Percentiles rank a stretch among this genome's conserved stretches.
Conservation (phyloP, 2,329 filamentous ascomycete species). For the Arthrocladium fulminans region DNA sequence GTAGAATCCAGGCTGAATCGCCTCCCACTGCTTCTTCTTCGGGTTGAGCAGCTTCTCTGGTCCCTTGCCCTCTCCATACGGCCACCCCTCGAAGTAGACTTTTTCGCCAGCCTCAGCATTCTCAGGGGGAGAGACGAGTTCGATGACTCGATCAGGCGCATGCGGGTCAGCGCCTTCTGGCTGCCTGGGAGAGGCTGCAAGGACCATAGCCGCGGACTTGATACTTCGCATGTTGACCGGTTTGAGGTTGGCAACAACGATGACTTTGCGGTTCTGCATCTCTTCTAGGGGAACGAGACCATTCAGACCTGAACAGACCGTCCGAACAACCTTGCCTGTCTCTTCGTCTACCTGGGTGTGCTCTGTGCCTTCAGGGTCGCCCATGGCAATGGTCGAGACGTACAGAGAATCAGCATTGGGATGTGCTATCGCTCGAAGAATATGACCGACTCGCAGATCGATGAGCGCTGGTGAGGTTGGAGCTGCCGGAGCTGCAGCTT, state of each 20-base stretch:
- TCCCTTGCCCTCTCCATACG: conserved; percentile 54
- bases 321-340: conserved; percentile 84
- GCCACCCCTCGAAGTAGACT: conserved; percentile 88
- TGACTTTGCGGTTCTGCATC: conserved; percentile 93
- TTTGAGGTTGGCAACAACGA: conserved; percentile 96
- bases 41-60: conserved; percentile 91
- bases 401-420: conserved; percentile 93
- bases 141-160: conserved; percentile 64
- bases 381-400: conserved; percentile 91
- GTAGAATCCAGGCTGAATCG: conserved; percentile 89
- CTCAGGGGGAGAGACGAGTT: conserved; percentile 76
- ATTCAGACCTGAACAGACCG: conserved; percentile 93
- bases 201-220: conserved; percentile 77
- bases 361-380: conserved; percentile 73
- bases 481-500: conserved; percentile 57
- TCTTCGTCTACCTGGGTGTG: conserved; percentile 71
- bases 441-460: conserved; percentile 92
- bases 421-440: conserved; percentile 90
- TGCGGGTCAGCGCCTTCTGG: conserved; percentile 79
- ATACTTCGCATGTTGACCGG: conserved; percentile 97
- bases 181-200: conserved; percentile 71
- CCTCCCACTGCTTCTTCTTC: conserved; percentile 99
- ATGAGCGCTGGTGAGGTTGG: conserved; percentile 77
- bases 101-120: conserved; percentile 74
- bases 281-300: conserved; percentile 85